Evolutionary conservation across 345 rosid genomes (phyloP), one percentile per base, ranked within the genome.

Genomic region (Luvunga scandens): DNA sequence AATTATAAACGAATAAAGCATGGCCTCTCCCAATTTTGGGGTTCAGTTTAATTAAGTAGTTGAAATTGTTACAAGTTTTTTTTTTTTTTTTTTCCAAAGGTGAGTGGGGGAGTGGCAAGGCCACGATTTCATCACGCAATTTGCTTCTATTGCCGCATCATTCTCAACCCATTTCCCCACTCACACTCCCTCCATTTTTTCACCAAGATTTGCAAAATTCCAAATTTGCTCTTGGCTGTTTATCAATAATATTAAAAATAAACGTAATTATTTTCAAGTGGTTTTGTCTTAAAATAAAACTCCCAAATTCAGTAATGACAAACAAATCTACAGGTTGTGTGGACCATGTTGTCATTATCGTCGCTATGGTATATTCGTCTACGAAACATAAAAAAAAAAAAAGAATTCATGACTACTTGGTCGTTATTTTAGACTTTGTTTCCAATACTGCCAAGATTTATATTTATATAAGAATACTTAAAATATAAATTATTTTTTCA

Each of bases 81-180:
- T 42, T 50, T 45, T 6, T 38, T 8, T 0, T 34, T 34, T 34
- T 34, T 34, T 34, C 39, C 24, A 60, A 36, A 38, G 59, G 22
- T 14, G 33, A 31, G 57, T 38, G 48, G 31, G 61, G 1, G 73
- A 59, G 72, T 68, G 66, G 67, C 71, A 61, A 21, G 33, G 27
- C 50, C 39, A 59, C 75, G 62, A 24, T 45, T 75, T 61, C 75
- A 30, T 76, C 75, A 68, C 67, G 67, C 80, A 61, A 64, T 53
- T 31, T 24, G 27, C 63, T 77, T 6, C 65, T 16, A 9, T 25
- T 9, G 18, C 19, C 2, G 2, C 39, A 5, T 55, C 56, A 68
- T 55, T 21, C 18, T 28, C 7, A 25, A 7, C 45, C 60, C 79
- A 39, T 14, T 62, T 1, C 27, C 19, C 62, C 80, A 45, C 50